A percentile compares a stretch with the other conserved stretches of the same genome.
These are phyloP conservation scores for Trichoderma oligosporum DNA, from an alignment of 2,329 filamentous ascomycete genomes.

Conservation along the genomic window DNA sequence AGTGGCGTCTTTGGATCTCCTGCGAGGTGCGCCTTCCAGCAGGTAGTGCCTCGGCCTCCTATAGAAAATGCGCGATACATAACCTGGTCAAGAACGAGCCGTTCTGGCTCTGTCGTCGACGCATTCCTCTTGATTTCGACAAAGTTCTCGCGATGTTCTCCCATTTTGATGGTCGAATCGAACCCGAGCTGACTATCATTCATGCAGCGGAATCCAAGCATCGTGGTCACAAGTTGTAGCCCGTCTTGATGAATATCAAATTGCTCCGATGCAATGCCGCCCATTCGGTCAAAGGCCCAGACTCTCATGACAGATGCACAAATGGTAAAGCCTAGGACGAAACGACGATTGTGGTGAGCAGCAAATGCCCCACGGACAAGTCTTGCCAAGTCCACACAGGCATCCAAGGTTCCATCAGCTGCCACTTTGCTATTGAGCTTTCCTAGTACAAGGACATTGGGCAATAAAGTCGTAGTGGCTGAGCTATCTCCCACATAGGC, in stretches of 20 bases:
- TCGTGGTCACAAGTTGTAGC: conserved; percentile 35
- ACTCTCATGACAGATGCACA: conserved; percentile 45
- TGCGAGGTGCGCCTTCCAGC: conserved; percentile 41
- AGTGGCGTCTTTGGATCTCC: conserved; percentile 33
- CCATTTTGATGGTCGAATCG: conserved; percentile 38
- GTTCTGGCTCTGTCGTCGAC: neutral
- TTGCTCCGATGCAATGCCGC: conserved; percentile 41
- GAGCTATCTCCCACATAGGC: no score
- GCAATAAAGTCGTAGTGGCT: no score
- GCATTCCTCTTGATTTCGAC: neutral
- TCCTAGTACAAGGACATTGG: no score
- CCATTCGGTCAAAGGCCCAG: conserved; percentile 45
- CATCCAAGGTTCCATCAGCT: no score
- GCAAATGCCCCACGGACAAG: conserved; percentile 44
- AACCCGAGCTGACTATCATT: conserved; percentile 35
- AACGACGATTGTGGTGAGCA: conserved; percentile 40
- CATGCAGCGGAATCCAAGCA: conserved; percentile 39
- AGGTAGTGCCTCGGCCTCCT: conserved; percentile 40
- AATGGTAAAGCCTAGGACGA: conserved; percentile 47
- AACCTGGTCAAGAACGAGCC: conserved; percentile 38
- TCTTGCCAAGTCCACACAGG: conserved; percentile 40
- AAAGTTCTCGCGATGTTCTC: conserved; percentile 1
- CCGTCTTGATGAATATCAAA: conserved; percentile 46
- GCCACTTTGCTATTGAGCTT: no score
- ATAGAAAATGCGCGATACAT: conserved; percentile 35